These are phyloP conservation scores for Fomitopsis palustris DNA, from an alignment of 1,284 basidiomycete genomes.

Conservation along the genomic window DNA sequence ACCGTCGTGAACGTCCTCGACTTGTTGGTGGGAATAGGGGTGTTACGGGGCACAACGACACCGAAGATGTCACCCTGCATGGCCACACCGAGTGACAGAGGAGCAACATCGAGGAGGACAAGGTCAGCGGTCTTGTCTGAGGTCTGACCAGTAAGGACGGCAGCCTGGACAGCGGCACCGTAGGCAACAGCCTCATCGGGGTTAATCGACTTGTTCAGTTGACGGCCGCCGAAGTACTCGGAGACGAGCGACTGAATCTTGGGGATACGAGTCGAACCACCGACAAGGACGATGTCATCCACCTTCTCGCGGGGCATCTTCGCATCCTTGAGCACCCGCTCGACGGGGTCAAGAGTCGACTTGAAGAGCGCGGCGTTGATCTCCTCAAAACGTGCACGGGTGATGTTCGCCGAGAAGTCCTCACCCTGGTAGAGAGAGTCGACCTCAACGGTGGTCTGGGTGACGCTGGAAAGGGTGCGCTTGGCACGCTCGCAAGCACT, in stretches of 20 bases:
- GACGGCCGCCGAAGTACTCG: slow-evolving; percentile 96
- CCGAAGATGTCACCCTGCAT: slow-evolving; percentile 99
- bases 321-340: slow-evolving; percentile 98
- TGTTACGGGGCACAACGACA: slow-evolving; percentile 95
- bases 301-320: slow-evolving; percentile 98
- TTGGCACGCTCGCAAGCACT: slow-evolving; percentile 99
- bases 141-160: slow-evolving; percentile 93
- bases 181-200: slow-evolving; percentile 94
- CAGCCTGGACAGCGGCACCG: slow-evolving; percentile 96
- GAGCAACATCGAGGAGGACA: slow-evolving; percentile 93
- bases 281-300: slow-evolving; percentile 98
- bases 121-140: slow-evolving; percentile 96
- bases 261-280: slow-evolving; percentile 99
- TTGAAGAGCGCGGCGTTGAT: slow-evolving; percentile 95
- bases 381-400: slow-evolving; percentile 99
- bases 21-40: slow-evolving; percentile 97
- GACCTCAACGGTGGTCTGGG: slow-evolving; percentile 97
- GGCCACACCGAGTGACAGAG: slow-evolving; percentile 95
- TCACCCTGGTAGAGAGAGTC: slow-evolving; percentile 95
- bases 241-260: slow-evolving; percentile 98
- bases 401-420: slow-evolving; percentile 96
- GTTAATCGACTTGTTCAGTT: slow-evolving; percentile 99
- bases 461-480: slow-evolving; percentile 95
- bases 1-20: slow-evolving; percentile 95
- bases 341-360: slow-evolving; percentile 96